Evolutionary conservation across 306 rosid genomes (phyloP).

Genomic region (Vigna hirtella): DNA sequence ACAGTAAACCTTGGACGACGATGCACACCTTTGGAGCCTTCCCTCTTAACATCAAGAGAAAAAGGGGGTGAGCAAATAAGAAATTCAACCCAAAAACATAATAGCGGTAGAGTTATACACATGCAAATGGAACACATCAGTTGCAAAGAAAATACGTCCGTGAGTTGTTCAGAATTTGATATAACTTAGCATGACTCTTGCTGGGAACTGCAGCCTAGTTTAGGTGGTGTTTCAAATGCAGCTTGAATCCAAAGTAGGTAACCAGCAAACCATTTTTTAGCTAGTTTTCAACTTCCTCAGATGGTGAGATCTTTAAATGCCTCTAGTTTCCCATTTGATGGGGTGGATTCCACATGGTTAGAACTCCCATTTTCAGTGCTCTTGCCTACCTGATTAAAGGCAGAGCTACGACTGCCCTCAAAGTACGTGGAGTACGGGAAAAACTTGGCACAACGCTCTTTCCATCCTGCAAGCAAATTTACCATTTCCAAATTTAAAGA

Average conservation of each 20-base stretch:
- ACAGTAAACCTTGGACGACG: conserved; percentile 38
- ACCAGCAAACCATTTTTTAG: conserved; percentile 20
- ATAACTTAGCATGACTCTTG: neutral
- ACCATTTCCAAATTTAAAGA: conserved; percentile 32
- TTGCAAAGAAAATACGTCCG: conserved; percentile 36
- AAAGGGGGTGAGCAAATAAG: conserved; percentile 49
- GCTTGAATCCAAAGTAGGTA: conserved; percentile 37
- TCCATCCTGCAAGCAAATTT: conserved; percentile 78
- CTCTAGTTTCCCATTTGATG: conserved; percentile 74
- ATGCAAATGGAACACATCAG: conserved; percentile 57
- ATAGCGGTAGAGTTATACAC: conserved; percentile 62
- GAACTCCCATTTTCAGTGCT: conserved; percentile 62
- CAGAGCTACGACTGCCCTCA: conserved; percentile 75
- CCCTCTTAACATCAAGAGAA: conserved; percentile 50
- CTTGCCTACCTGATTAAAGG: conserved; percentile 54
- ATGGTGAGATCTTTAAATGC: conserved; percentile 68
- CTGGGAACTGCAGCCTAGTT: conserved; percentile 40
- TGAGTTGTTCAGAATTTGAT: conserved; percentile 34
- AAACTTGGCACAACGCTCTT: conserved; percentile 67
- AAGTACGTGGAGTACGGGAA: conserved; percentile 84
- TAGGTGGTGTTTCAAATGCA: conserved; percentile 12
- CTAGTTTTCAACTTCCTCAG: conserved; percentile 38
- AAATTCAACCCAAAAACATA: conserved; percentile 58
- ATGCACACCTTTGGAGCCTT: conserved; percentile 47
- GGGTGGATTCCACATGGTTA: conserved; percentile 50